Conservation (phyloP, 164 flowering plant species). For the Sextonia rubra region DNA sequence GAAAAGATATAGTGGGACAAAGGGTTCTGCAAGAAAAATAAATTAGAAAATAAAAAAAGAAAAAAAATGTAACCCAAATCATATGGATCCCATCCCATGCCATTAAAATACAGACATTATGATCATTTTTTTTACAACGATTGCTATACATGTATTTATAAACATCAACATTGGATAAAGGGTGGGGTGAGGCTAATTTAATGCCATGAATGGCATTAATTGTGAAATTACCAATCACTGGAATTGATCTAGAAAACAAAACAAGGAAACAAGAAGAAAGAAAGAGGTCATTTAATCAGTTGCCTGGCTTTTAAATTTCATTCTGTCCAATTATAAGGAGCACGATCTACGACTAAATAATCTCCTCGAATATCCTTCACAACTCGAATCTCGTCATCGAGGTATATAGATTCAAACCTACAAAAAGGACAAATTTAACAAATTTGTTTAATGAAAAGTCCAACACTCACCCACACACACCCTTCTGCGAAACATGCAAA, state of each 20-base stretch:
- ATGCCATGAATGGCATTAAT: not conserved
- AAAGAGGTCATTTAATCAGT: no score
- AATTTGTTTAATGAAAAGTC: no score
- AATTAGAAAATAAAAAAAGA: not conserved
- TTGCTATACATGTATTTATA: no score
- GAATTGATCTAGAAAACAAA: not conserved
- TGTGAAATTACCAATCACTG: not conserved
- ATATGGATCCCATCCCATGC: not conserved
- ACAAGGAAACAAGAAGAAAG: not conserved
- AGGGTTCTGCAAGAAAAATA: not conserved
- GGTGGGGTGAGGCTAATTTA: not conserved
- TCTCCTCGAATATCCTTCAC: conserved; percentile 75
- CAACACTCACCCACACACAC: no score
- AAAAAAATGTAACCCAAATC: not conserved
- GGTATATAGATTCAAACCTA: conserved; percentile 73
- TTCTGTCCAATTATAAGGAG: conserved; percentile 69
- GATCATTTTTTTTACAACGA: not conserved
- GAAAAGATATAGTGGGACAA: not conserved
- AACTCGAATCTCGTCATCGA: conserved; percentile 72
- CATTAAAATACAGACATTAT: not conserved
- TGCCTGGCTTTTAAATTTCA: conserved; percentile 17
- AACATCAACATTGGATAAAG: no score
- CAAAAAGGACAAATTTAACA: not conserved
- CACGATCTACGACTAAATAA: conserved; percentile 72
- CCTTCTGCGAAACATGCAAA: no score